Evolutionary conservation across 2,329 filamentous ascomycete species (phyloP).

Genomic region (Metarhizium guizhouense): DNA sequence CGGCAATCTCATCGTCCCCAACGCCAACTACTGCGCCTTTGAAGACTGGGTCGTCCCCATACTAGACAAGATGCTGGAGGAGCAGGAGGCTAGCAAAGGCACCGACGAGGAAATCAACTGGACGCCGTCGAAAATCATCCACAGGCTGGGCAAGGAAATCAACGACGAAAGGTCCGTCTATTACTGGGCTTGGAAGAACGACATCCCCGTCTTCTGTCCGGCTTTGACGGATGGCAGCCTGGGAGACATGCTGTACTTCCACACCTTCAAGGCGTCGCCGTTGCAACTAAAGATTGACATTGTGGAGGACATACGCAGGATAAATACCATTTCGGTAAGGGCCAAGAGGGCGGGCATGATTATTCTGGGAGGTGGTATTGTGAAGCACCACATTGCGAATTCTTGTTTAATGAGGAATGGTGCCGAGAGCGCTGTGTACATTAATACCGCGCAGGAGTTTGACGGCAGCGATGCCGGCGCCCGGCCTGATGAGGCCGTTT

Average conservation of each 20-base stretch:
- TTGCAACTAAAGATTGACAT: constrained; percentile 78
- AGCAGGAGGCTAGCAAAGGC: constrained; percentile 74
- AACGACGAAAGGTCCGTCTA: constrained; percentile 86
- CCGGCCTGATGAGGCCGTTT: constrained; percentile 90
- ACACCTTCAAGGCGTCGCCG: constrained; percentile 86
- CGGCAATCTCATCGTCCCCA: constrained; percentile 90
- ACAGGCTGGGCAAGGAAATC: constrained; percentile 85
- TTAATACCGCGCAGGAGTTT: constrained; percentile 96
- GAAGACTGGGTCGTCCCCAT: constrained; percentile 98
- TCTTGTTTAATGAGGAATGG: constrained; percentile 96
- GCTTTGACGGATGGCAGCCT: constrained; percentile 91
- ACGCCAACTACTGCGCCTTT: constrained; percentile 91
- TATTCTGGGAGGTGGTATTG: constrained; percentile 84
- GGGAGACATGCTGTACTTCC: constrained; percentile 98
- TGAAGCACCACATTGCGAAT: constrained; percentile 98
- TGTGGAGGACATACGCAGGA: constrained; percentile 82
- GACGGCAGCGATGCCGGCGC: constrained; percentile 95
- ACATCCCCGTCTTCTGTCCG: constrained; percentile 95
- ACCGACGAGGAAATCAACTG: constrained; percentile 67
- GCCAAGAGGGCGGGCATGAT: constrained; percentile 92
- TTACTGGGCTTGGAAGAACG: constrained; percentile 96
- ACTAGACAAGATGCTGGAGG: constrained; percentile 84
- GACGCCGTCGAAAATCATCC: constrained; percentile 91
- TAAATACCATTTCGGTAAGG: constrained; percentile 85
- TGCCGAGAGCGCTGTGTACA: constrained; percentile 91